phyloP scores from a whole-genome alignment of 495 filamentous ascomycete genomes.

The Cairneyella variabilis region DNA sequence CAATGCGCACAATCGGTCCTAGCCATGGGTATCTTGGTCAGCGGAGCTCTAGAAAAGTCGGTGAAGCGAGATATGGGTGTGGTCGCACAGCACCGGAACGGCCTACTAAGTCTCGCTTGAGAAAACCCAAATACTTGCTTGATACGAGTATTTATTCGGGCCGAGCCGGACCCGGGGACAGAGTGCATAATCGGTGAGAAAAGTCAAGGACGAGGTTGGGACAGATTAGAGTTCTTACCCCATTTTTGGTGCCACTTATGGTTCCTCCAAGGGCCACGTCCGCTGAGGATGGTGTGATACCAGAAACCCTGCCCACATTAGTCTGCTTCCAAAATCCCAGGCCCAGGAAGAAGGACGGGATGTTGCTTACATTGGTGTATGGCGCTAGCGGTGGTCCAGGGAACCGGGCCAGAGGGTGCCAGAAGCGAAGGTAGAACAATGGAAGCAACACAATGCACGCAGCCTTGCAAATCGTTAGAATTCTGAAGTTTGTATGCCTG shows the following conservation, averaged over 20 bases:
- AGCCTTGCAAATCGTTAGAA: too few relatives aligned
- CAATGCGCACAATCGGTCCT: slow-evolving; percentile 30
- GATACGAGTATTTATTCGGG: too few relatives aligned
- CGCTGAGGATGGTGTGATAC: slow-evolving; percentile 7
- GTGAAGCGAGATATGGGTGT: slow-evolving; percentile 19
- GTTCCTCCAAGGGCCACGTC: slow-evolving; percentile 9
- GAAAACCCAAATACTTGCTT: too few relatives aligned
- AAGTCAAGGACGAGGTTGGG: slow-evolving; percentile 24
- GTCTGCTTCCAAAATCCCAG: not conserved
- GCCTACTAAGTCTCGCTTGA: too few relatives aligned
- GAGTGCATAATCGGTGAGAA: slow-evolving; percentile 4
- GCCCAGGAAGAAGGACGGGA: too few relatives aligned
- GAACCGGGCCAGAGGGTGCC: slow-evolving; percentile 12
- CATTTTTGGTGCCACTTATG: slow-evolving; percentile 11
- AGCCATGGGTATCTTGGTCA: slow-evolving; percentile 23
- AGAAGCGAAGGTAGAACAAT: not conserved
- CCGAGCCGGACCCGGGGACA: slow-evolving; percentile 49
- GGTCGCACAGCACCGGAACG: slow-evolving; percentile 45
- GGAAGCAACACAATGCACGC: not conserved
- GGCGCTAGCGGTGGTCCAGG: slow-evolving; percentile 8
- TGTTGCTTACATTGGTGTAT: slow-evolving; percentile 9
- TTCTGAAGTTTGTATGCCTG: too few relatives aligned
- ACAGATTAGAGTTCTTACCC: slow-evolving; percentile 6
- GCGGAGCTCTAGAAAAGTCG: not conserved
- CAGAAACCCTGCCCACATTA: not conserved